Evolutionary conservation across 2,329 filamentous ascomycete species (phyloP), one percentile per base, ranked within the genome.

Genomic region (Cladosporium colombiae): DNA sequence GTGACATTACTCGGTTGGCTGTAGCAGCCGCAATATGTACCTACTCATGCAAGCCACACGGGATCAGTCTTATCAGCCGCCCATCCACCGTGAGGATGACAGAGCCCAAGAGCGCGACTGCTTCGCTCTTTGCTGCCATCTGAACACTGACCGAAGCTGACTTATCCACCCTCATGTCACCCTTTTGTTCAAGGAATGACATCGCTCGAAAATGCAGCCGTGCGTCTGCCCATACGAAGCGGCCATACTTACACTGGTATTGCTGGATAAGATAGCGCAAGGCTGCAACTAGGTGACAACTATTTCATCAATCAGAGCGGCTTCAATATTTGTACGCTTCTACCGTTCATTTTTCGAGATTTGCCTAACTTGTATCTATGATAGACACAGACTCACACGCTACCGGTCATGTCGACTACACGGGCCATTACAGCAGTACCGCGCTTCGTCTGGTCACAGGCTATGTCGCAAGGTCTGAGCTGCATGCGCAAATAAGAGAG

Each of bases 371-470:
- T 33, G 6, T 33, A 1, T 18, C 8, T 21, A 13, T 8, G 3
- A 31, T 13, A 33, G 27, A 53, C 16, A 31, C 50, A 27, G 27
- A 21, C 35, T 2, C 35, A 5, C 14, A 40, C 18, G 35, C 35
- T 29, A 11, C 5, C 16, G 49, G 25, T 13, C 49, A 21, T 16
- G n/a, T 56, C 14, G 33, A 55, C 5, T 64, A 44, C 31, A 49
- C 33, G 10, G 62, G 62, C 27, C 37, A 50, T 37, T 62, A 62
- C 33, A 35, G 46, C n/a, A 52, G 18, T 29, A 33, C n/a, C 18
- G 29, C 60, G 5, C 60, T 53, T n/a, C 18, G 11, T 27, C 60
- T 49, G 2, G 60, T 63, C 2, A 3, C 31, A 27, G 40, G 14
- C 29, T 63, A 63, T 25, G 49, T 46, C 31, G 46, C 31, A 16